Percentiles rank a stretch among this genome's conserved stretches.
Evolutionary conservation across 192 early-diverging fungal genomes (phyloP).

Genomic region (Backusella parvicylindrica): DNA sequence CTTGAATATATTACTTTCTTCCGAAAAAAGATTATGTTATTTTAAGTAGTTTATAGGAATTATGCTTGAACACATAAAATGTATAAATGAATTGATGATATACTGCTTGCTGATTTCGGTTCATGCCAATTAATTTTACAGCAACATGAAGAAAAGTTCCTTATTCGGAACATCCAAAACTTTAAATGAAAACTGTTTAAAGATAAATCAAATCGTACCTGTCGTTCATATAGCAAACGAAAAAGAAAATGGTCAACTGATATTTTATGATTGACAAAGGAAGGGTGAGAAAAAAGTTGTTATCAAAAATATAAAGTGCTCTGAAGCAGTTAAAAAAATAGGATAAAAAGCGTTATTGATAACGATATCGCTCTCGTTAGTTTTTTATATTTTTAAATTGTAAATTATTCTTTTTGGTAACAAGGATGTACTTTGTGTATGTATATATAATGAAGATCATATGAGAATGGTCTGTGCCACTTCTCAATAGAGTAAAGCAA

Average conservation of each 20-base stretch:
- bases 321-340: neutral
- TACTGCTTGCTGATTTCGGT: too few species aligned
- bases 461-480: slow-evolving; percentile 6
- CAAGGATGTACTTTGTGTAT: neutral
- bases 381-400: neutral
- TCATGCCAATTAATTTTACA: too few species aligned
- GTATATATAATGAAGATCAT: neutral
- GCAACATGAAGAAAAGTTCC: neutral
- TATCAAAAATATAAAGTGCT: neutral
- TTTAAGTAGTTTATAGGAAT: neutral
- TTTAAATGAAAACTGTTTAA: neutral
- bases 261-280: neutral
- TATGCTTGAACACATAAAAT: neutral
- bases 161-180: neutral
- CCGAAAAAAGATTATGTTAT: neutral
- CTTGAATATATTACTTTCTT: neutral
- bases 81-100: neutral
- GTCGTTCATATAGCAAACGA: neutral
- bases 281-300: neutral
- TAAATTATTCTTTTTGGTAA: neutral
- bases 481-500: neutral
- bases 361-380: neutral
- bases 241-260: neutral
- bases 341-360: neutral
- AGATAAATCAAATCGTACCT: slow-evolving; percentile 1